Conservation (phyloP, 306 rosid genomes). For the Canavalia gladiata region DNA sequence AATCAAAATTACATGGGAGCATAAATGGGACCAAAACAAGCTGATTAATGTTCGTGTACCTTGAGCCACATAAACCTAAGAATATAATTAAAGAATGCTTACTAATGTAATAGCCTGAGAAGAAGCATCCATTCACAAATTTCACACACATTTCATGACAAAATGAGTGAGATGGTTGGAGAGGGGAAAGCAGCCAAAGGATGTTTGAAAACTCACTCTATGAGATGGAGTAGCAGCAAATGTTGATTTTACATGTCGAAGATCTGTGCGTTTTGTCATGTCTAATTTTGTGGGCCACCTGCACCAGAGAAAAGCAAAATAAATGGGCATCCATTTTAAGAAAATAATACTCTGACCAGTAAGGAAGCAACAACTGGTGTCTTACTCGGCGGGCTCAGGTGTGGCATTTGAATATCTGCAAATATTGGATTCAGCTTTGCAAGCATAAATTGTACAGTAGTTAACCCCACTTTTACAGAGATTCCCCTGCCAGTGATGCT, state of each 20-base stretch:
- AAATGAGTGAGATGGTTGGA: conserved; percentile 29
- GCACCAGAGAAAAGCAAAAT: conserved; percentile 52
- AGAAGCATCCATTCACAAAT: conserved; percentile 27
- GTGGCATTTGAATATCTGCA: conserved; percentile 79
- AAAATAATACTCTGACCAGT: conserved; percentile 35
- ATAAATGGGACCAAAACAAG: conserved; percentile 30
- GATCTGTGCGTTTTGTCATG: conserved; percentile 95
- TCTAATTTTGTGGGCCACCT: conserved; percentile 97
- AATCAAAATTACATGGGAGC: conserved; percentile 38
- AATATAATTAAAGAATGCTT: conserved; percentile 29
- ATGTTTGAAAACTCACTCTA: conserved; percentile 68
- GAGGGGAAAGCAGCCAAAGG: conserved; percentile 25
- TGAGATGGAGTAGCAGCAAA: conserved; percentile 79
- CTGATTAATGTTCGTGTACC: background rate
- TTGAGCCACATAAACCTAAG: conserved; percentile 25
- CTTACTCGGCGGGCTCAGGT: conserved; percentile 89
- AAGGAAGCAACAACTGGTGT: conserved; percentile 41
- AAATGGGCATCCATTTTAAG: conserved; percentile 21
- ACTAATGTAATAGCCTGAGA: conserved; percentile 33
- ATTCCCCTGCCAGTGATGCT: conserved; percentile 83
- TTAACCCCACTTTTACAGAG: conserved; percentile 94
- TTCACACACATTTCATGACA: conserved; percentile 21
- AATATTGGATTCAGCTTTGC: conserved; percentile 72
- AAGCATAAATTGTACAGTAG: conserved; percentile 85
- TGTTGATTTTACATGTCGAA: conserved; percentile 84